Conservation (phyloP, 78 protist genomes). For the Goniomonas avonlea region DNA sequence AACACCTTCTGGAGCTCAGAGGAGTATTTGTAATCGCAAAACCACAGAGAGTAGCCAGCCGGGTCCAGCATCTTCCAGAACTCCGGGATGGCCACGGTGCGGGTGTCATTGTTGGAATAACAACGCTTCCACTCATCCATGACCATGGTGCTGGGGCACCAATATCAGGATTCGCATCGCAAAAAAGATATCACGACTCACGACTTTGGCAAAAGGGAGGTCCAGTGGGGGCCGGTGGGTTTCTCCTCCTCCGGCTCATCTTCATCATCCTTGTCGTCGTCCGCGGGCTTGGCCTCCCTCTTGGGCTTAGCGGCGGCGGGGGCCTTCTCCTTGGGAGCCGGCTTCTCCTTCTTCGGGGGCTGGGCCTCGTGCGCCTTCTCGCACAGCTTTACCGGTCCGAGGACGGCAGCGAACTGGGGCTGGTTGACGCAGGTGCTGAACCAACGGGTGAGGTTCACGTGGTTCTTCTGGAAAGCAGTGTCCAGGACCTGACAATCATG, state of each 20-base stretch:
- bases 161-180: no score
- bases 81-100: slow-evolving; percentile 51
- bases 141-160: slow-evolving; percentile 5
- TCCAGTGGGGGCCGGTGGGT: slow-evolving; percentile 35
- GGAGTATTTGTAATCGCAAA: slow-evolving; percentile 55
- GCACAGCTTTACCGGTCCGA: slow-evolving; percentile 49
- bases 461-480: slow-evolving; percentile 22
- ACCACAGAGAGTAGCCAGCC: slow-evolving; percentile 26
- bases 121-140: slow-evolving; percentile 69
- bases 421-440: slow-evolving; percentile 69
- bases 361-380: slow-evolving; percentile 20
- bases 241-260: not conserved
- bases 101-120: slow-evolving; percentile 64
- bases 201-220: slow-evolving; percentile 46
- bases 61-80: slow-evolving; percentile 2
- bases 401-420: slow-evolving; percentile 58
- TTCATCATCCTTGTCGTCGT: slow-evolving; percentile 12
- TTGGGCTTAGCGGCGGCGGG: slow-evolving; percentile 30
- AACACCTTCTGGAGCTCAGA: slow-evolving; percentile 36
- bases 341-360: slow-evolving; percentile 48
- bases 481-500: not conserved
- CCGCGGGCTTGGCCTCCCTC: no score
- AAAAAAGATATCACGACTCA: not conserved
- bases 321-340: no score
- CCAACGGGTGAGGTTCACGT: slow-evolving; percentile 64